Evolutionary conservation across 768 basidiomycete species (phyloP), one percentile per base, ranked within the genome.

Genomic region (Pleurotus eryngii): DNA sequence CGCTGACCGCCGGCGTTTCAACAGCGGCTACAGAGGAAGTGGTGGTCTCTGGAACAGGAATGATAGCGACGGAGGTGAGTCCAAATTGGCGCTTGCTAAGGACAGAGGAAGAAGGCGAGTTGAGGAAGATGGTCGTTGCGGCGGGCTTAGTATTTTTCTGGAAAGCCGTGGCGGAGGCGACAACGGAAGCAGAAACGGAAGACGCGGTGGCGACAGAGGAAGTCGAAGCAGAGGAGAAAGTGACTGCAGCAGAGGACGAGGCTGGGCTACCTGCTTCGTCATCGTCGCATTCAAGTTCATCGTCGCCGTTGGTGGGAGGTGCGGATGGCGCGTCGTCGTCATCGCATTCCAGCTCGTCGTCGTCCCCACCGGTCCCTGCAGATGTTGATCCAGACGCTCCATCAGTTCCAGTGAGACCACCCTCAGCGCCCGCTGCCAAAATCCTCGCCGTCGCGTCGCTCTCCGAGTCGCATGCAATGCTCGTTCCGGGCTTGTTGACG

Each of bases 401-500:
- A 20, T 50, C 51, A 43, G 53, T 37, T 26, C 62, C 62, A 17
- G 71, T 71, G 20, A 76, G 57, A 5, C 78, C 81, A 46, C 80
- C 78, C 5, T 66, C 58, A 9, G 76, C 81, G 45, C 81, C 80
- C 11, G 75, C 72, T 24, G 65, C 69, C 9, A 63, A 57, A 59
- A 84, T 77, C 12, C 77, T 72, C 4, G 68, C 64, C n/a, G 63
- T 22, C 2, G 79, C 76, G 55, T 79, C 81, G 4, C 53, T 61
- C 30, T 65, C 46, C 1, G 70, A 73, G 27, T 76, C 76, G 62
- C 83, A 85, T 17, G 68, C 64, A 26, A 83, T 59, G 17, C 70
- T 72, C 1, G 76, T 76, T 2, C 83, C 83, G 9, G 73, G 58
- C 40, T 73, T 71, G 63, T 76, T 77, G 53, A 81, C 73, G 35